Percentiles rank a stretch among this genome's conserved stretches.
phyloP scores from a whole-genome alignment of 345 rosid species.

The Heritiera fomes region DNA sequence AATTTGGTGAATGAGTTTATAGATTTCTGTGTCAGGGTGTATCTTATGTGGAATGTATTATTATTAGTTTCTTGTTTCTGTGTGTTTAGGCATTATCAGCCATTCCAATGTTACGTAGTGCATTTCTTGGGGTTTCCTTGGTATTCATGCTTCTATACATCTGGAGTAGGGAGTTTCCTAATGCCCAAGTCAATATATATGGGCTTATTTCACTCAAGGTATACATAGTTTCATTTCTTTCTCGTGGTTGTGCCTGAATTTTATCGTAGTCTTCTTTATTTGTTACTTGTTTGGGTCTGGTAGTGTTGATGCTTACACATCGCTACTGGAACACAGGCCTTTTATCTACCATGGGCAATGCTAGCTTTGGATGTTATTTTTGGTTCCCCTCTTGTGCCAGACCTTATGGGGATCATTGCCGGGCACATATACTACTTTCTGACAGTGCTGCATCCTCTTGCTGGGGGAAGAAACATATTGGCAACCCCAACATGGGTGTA shows the following conservation, averaged over 20 bases:
- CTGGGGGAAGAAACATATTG: conserved; percentile 70
- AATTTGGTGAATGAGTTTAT: background rate
- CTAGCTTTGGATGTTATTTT: conserved; percentile 83
- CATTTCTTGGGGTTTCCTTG: conserved; percentile 68
- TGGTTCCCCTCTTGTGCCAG: conserved; percentile 56
- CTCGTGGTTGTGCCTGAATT: background rate
- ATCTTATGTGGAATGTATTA: background rate
- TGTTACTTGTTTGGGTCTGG: background rate
- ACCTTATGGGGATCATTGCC: conserved; percentile 73
- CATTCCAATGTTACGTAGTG: conserved; percentile 53
- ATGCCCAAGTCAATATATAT: conserved; percentile 76
- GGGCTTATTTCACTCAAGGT: conserved; percentile 90
- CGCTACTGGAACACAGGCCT: conserved; percentile 43
- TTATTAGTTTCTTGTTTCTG: conserved; percentile 10
- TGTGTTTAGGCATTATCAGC: conserved; percentile 52
- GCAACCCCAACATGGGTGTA: conserved; percentile 91
- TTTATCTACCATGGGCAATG: conserved; percentile 96
- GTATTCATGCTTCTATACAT: conserved; percentile 88
- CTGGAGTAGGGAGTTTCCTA: conserved; percentile 93
- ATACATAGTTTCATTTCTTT: conserved; percentile 5
- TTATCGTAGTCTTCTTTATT: background rate
- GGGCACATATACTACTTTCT: conserved; percentile 90
- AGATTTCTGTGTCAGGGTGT: background rate
- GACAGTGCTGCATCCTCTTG: conserved; percentile 86
- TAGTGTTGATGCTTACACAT: background rate